Evolutionary conservation across 305 asterid genomes (phyloP), one percentile per base, ranked within the genome.

Genomic region (Fraxinus floribunda): DNA sequence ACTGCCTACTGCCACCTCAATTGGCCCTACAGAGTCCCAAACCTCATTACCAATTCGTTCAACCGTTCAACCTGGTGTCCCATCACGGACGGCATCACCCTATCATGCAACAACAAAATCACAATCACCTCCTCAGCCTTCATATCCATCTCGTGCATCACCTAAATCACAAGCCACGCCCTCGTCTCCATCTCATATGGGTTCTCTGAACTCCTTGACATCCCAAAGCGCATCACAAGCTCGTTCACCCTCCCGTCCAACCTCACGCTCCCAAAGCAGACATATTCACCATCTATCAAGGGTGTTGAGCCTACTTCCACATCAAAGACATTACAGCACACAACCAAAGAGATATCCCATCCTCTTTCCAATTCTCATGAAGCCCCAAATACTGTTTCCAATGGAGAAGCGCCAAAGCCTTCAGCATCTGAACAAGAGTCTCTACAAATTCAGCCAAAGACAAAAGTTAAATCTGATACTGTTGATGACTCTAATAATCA

Each of bases 11-110:
- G 0, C 71, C 36, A 79, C 79, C 85, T 38, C 79, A 13, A 35
- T 86, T 66, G 75, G 77, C 79, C 75, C 77, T n/a, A 73, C 38
- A 5, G 87, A 84, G 75, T 83, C 88, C 75, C 80, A 44, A 79
- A 77, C 79, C 16, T 18, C 84, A 55, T 85, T 88, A 29, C 89
- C 88, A 78, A 82, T 89, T 34, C 81, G 57, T 49, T 9, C 87
- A 79, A 84, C 76, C 81, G 57, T 49, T 9, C 87, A 79, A 84
- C 76, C 91, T 35, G 81, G 32, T 32, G 38, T 89, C 78, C 75
- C 88, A 73, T 80, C 90, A 35, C 83, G 84, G 77, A 85, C 87
- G 18, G 72, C 82, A 44, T 85, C 93, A n/a, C 87, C 91, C 80
- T 44, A 85, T 81, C 85, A 79, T 75, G 80, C 55, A 35, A 29